Evolutionary conservation across 306 rosid genomes (phyloP).

Genomic region (Trifolium repens): DNA sequence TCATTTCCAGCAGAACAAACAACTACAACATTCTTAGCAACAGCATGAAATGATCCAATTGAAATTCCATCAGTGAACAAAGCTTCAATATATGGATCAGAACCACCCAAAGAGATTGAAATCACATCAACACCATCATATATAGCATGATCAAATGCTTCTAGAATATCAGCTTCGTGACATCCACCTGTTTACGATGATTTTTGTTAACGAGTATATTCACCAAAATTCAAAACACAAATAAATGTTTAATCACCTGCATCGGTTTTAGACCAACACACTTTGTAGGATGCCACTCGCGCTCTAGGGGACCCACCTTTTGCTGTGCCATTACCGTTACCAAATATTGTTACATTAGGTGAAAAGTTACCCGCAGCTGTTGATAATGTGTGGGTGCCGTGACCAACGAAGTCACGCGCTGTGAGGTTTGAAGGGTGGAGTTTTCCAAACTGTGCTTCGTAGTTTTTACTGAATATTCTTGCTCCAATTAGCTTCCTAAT

Average conservation of each 20-base stretch:
- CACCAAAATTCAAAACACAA: no score
- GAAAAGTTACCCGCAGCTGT: conserved; percentile 71
- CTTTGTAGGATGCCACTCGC: conserved; percentile 72
- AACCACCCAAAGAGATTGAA: conserved; percentile 58
- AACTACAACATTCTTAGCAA: conserved; percentile 35
- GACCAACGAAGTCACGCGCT: conserved; percentile 66
- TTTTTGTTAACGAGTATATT: no score
- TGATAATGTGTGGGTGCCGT: conserved; percentile 76
- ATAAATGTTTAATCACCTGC: not conserved
- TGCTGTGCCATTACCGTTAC: conserved; percentile 76
- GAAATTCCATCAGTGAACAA: conserved; percentile 48
- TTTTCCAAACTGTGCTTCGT: conserved; percentile 20
- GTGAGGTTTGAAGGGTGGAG: conserved; percentile 23
- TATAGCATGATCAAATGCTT: conserved; percentile 69
- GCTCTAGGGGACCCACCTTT: conserved; percentile 83
- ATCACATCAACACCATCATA: conserved; percentile 69
- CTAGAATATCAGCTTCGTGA: conserved; percentile 66
- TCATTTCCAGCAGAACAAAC: conserved; percentile 46
- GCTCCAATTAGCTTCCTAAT: conserved; percentile 78
- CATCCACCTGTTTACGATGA: conserved; percentile 38
- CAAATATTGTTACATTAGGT: conserved; percentile 46
- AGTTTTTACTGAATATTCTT: conserved; percentile 57
- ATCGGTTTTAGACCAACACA: conserved; percentile 55
- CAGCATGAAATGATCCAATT: conserved; percentile 70
- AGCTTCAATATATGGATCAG: not conserved